A percentile compares a stretch with the other conserved stretches of the same genome.
phyloP scores from a whole-genome alignment of 805 yeast genomes.

The Schwanniomyces vanrijiae region DNA sequence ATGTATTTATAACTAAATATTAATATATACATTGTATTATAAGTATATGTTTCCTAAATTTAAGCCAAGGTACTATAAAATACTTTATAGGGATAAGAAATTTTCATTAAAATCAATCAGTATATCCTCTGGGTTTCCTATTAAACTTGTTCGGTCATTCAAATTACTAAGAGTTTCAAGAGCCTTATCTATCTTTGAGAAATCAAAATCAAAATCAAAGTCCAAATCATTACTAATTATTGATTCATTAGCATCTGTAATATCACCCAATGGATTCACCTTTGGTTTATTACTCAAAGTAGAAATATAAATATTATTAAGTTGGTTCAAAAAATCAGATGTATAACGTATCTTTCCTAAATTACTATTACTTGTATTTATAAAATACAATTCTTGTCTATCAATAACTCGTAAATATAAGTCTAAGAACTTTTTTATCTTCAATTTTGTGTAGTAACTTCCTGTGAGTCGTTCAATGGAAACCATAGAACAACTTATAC shows the following conservation, averaged over 20 bases:
- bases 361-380: not conserved
- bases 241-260: not conserved
- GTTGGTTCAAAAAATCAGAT: not conserved
- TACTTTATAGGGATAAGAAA: no score
- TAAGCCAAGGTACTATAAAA: no score
- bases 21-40: no score
- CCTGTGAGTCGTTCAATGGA: not conserved
- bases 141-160: not conserved
- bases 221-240: not conserved
- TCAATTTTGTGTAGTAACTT: not conserved
- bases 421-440: not conserved
- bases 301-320: not conserved
- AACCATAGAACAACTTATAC: not conserved
- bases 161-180: not conserved
- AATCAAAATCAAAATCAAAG: not conserved
- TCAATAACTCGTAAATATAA: not conserved
- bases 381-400: not conserved
- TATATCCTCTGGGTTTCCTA: not conserved
- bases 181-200: not conserved
- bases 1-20: no score
- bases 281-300: not conserved
- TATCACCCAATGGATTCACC: not conserved
- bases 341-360: not conserved
- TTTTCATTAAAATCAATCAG: not conserved
- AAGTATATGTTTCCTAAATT: no score